Conservation (phyloP, 768 basidiomycete species). For the Tricholomella constricta region DNA sequence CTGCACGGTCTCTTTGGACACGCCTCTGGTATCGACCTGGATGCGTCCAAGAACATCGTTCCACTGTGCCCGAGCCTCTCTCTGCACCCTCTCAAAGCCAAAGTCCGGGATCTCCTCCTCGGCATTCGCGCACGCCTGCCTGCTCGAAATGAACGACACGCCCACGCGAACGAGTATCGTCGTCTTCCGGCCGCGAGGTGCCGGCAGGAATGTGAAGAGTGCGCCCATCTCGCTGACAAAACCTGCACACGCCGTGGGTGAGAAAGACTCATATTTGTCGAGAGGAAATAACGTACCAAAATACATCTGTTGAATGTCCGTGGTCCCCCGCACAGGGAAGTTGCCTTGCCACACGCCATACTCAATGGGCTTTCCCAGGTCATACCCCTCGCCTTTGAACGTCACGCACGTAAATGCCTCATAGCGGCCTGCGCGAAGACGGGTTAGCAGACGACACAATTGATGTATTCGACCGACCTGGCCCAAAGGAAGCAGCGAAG, state of each 20-base stretch:
- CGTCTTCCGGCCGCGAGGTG: slow-evolving; percentile 35
- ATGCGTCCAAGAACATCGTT: slow-evolving; percentile 58
- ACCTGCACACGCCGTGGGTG: too few relatives aligned
- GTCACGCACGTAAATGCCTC: slow-evolving; percentile 60
- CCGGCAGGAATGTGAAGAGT: slow-evolving; percentile 50
- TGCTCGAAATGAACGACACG: slow-evolving; percentile 62
- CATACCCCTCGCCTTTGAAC: slow-evolving; percentile 56
- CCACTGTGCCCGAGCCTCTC: slow-evolving; percentile 49
- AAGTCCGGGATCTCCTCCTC: slow-evolving; percentile 61
- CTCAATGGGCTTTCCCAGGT: slow-evolving; percentile 49
- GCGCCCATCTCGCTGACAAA: slow-evolving; percentile 55
- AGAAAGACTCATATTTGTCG: too few relatives aligned
- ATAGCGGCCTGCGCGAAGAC: slow-evolving; percentile 57
- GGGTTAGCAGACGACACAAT: too few relatives aligned
- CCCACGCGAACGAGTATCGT: slow-evolving; percentile 61
- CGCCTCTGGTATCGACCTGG: slow-evolving; percentile 50
- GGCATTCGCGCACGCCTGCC: slow-evolving; percentile 62
- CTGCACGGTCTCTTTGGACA: slow-evolving; percentile 47
- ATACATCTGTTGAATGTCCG: slow-evolving; percentile 49
- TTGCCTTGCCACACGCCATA: slow-evolving; percentile 57
- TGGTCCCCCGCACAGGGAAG: slow-evolving; percentile 47
- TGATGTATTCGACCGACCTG: slow-evolving; percentile 32
- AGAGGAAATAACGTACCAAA: too few relatives aligned
- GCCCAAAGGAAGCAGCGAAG: slow-evolving; percentile 62
- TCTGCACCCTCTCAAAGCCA: slow-evolving; percentile 52